A percentile compares a stretch with the other conserved stretches of the same genome.
phyloP scores from a whole-genome alignment of 1,284 basidiomycete genomes.

The Grifola frondosa region DNA sequence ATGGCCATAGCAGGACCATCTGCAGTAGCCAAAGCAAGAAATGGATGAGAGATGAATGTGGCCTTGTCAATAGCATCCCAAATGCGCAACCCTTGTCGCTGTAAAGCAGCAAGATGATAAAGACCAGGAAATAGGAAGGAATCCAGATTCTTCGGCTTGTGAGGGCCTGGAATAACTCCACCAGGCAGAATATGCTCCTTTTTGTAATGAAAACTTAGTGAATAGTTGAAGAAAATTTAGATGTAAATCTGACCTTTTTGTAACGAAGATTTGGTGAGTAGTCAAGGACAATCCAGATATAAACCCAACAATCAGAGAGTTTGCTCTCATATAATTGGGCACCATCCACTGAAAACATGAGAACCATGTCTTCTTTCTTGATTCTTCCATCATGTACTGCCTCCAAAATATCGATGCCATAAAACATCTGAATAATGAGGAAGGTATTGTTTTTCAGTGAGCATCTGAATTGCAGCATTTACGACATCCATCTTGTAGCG shows the following conservation, averaged over 20 bases:
- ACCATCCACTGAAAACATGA: conserved; percentile 26
- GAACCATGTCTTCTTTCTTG: conserved; percentile 11
- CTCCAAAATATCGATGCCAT: conserved; percentile 16
- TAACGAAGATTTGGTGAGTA: conserved; percentile 15
- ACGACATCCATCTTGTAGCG: conserved; percentile 6
- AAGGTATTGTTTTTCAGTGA: no score
- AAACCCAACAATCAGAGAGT: conserved; percentile 24
- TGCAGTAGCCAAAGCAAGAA: conserved; percentile 15
- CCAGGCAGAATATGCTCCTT: conserved; percentile 17
- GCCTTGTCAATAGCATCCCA: conserved; percentile 8
- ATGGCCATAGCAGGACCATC: conserved; percentile 24
- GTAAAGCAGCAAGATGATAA: no score
- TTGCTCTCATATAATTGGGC: conserved; percentile 26
- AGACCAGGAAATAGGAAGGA: no score
- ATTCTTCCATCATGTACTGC: conserved; percentile 15
- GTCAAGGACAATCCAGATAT: conserved; percentile 24
- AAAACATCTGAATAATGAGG: conserved; percentile 8
- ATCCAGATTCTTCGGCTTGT: conserved; percentile 22
- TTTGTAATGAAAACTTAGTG: no score
- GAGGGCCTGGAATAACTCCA: conserved; percentile 22
- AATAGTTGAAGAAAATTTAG: no score
- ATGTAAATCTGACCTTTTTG: conserved; percentile 24
- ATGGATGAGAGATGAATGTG: conserved; percentile 12
- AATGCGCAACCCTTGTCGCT: no score
- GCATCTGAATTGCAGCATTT: no score